Evolutionary conservation across 768 basidiomycete species (phyloP).

Genomic region (Boletellus emodensis): DNA sequence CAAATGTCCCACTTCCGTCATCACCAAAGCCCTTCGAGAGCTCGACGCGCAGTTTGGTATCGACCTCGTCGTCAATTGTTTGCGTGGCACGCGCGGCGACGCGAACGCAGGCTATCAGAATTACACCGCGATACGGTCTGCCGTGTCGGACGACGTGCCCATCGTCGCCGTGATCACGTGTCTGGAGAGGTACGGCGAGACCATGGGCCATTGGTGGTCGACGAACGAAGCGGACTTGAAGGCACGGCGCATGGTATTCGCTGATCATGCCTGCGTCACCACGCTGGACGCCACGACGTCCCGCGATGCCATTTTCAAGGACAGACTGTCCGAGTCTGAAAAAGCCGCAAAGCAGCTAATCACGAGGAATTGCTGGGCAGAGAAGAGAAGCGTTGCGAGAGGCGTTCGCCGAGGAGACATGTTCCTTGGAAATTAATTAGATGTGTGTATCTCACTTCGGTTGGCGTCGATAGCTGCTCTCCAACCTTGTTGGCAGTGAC

Average conservation of each 20-base stretch:
- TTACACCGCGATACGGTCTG: constrained; percentile 24
- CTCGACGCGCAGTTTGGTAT: constrained; percentile 26
- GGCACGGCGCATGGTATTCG: constrained; percentile 33
- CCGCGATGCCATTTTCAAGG: constrained; percentile 19
- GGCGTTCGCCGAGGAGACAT: constrained; percentile 25
- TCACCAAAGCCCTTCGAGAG: constrained; percentile 26
- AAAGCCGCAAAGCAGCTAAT: constrained; percentile 21
- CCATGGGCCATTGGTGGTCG: constrained; percentile 40
- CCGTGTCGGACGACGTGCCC: constrained; percentile 29
- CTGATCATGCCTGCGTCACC: constrained; percentile 39
- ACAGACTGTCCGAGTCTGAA: constrained; percentile 22
- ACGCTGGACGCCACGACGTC: constrained; percentile 22
- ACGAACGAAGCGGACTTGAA: constrained; percentile 33
- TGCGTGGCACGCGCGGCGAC: constrained; percentile 27
- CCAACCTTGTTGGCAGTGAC: neutral
- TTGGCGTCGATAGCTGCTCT: constrained; percentile 5
- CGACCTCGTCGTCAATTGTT: constrained; percentile 27
- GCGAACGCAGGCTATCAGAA: constrained; percentile 29
- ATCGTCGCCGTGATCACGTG: constrained; percentile 31
- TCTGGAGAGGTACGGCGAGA: constrained; percentile 27
- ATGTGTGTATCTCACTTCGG: constrained; percentile 17
- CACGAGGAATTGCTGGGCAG: constrained; percentile 26
- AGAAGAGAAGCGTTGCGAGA: constrained; percentile 20
- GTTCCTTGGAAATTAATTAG: constrained; percentile 26
- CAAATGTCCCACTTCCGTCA: constrained; percentile 22